These are phyloP conservation scores for Rutstroemia sydowiana DNA, from an alignment of 2,329 filamentous ascomycete genomes.

Conservation along the genomic window DNA sequence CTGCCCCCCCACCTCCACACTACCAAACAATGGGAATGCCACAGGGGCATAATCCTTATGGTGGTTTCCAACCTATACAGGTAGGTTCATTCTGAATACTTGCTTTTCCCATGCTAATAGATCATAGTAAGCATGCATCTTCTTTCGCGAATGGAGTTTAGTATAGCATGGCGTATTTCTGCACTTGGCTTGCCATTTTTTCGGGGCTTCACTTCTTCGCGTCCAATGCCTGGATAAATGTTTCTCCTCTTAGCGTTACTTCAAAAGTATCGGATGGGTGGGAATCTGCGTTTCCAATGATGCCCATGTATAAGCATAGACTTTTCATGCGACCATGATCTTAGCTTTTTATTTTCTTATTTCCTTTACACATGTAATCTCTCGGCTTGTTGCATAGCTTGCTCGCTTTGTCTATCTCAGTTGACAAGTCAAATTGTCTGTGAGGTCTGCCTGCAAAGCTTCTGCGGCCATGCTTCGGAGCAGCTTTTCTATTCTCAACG, in stretches of 20 bases:
- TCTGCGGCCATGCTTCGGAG: conserved; percentile 10
- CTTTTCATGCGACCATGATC: conserved; percentile 32
- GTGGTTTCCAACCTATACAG: conserved; percentile 30
- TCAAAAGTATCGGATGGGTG: conserved; percentile 32
- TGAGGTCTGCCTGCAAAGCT: conserved; percentile 14
- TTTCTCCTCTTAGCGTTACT: conserved; percentile 34
- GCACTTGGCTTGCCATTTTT: conserved; percentile 27
- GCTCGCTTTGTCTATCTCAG: conserved; percentile 15
- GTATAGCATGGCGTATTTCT: conserved; percentile 31
- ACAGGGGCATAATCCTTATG: conserved; percentile 27
- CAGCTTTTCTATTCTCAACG: conserved; percentile 14
- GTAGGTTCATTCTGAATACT: conserved; percentile 15
- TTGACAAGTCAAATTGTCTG: conserved; percentile 11
- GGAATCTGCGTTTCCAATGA: conserved; percentile 31
- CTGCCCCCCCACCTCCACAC: conserved; percentile 74
- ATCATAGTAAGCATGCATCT: conserved; percentile 29
- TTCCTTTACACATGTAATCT: conserved; percentile 22
- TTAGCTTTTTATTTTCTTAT: conserved; percentile 20
- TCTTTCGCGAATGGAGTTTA: conserved; percentile 31
- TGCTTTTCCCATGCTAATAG: not conserved
- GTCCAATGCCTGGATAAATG: conserved; percentile 32
- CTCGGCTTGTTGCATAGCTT: conserved; percentile 17
- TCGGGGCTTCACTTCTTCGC: conserved; percentile 29
- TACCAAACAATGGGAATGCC: conserved; percentile 54
- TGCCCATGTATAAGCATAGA: conserved; percentile 34